Percentiles rank a stretch among this genome's conserved stretches.
Conservation (phyloP, 2,329 filamentous ascomycete genomes). For the Aotearoamyces nothofagi region DNA sequence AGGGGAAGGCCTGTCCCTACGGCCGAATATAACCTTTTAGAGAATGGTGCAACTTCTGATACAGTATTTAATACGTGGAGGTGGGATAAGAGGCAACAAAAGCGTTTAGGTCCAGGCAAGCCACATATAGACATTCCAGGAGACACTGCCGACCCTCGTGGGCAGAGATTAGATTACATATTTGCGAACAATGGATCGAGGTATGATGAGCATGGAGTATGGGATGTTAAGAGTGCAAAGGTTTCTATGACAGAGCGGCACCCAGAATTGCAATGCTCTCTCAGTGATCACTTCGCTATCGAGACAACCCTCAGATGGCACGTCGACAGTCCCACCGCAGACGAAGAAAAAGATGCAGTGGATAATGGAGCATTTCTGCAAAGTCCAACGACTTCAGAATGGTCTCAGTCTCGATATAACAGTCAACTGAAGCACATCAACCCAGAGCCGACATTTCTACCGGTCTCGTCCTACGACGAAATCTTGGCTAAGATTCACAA, state of each 20-base stretch:
- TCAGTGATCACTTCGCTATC: conserved; percentile 92
- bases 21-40: conserved; percentile 59
- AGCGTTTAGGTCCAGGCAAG: conserved; percentile 47
- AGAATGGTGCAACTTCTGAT: conserved; percentile 82
- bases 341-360: conserved; percentile 4
- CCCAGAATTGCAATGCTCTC: conserved; percentile 64
- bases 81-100: conserved; percentile 61
- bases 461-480: conserved; percentile 45
- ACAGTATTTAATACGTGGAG: conserved; percentile 84
- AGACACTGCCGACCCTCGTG: conserved; percentile 51
- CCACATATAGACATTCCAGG: conserved; percentile 46
- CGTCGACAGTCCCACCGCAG: conserved; percentile 1
- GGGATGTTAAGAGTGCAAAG: conserved; percentile 54
- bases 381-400: conserved; percentile 11
- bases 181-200: conserved; percentile 51
- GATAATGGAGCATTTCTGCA: conserved; percentile 11
- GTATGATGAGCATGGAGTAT: conserved; percentile 24
- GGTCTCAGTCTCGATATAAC: conserved; percentile 3
- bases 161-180: conserved; percentile 90
- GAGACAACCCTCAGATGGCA: conserved; percentile 49
- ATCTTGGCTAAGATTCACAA: conserved; percentile 55
- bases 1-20: conserved; percentile 55
- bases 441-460: conserved; percentile 19
- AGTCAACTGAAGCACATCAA: conserved; percentile 10
- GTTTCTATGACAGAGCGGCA: conserved; percentile 76